Evolutionary conservation across 192 early-diverging fungal species (phyloP), one percentile per base, ranked within the genome.

Genomic region (Borealophlyctis nickersoniae): DNA sequence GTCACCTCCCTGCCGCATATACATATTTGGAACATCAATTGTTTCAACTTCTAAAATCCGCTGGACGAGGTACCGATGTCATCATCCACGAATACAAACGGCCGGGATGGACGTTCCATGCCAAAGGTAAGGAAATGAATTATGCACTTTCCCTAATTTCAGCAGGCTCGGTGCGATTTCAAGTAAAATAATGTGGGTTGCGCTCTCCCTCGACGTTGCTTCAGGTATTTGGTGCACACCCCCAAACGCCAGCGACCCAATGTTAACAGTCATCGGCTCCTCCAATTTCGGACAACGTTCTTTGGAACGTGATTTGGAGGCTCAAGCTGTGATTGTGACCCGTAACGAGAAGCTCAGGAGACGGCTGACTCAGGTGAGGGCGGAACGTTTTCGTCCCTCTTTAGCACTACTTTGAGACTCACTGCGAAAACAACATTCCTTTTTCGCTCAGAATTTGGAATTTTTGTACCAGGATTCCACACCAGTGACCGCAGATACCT

Each of bases 261-360:
- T 77, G 29, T 52, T 93, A 69, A 92, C 94, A 0, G 86, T 92
- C 63, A 85, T 96, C 58, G 95, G 95, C 9, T 96, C 93, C 2
- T 88, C 92, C 4, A 99, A 98, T 71, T 95, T 91, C 79, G 94
- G 93, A 0, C 87, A 93, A 67, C 78, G 94, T 49, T 96, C 93
- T 1, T 81, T 89, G n/a, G 80, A 88, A n/a, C 80, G 94, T 14
- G 96, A 98, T 63, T 58, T 96, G 56, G 96, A 98, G 64, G 86
- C 90, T 19, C 91, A 97, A 63, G 76, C 87, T 2, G 82, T 92
- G 2, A 39, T 98, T 9, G 77, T 90, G 19, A 93, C 93, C 2
- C 66, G 62, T 2, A 88, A 91, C 54, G 30, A 31, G 19, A 67
- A 49, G 16, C 67, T 91, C 48, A 70, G 78, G 55, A 67, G 76